Conservation (phyloP, 2,329 filamentous ascomycete species). For the Penicillium hordei region DNA sequence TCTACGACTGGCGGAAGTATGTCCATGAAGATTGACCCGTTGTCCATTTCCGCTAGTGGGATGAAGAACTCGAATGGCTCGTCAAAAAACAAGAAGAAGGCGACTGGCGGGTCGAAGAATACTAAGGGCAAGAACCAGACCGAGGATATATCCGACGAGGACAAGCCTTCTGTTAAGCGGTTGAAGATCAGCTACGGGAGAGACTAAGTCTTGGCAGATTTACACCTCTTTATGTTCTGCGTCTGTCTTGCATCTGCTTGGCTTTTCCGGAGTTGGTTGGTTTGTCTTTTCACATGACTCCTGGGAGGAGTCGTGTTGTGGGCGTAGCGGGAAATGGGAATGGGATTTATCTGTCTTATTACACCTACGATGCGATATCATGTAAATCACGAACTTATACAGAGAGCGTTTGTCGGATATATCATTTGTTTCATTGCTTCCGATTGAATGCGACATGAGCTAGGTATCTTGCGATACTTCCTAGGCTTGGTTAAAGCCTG, state of each 20-base stretch:
- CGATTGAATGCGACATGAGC: not conserved
- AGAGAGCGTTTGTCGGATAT: constrained; percentile 4
- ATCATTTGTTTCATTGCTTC: not conserved
- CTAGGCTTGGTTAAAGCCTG: no score
- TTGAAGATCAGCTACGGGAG: constrained; percentile 49
- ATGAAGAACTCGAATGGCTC: constrained; percentile 27
- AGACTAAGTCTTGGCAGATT: constrained; percentile 30
- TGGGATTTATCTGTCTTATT: not conserved
- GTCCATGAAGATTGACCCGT: constrained; percentile 26
- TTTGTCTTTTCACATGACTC: constrained; percentile 1
- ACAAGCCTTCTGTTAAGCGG: constrained; percentile 44
- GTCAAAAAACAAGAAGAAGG: constrained; percentile 47
- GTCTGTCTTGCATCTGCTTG: constrained; percentile 3
- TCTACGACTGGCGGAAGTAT: constrained; percentile 34
- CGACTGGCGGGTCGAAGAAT: constrained; percentile 30
- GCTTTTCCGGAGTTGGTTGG: constrained; percentile 14
- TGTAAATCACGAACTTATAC: constrained; percentile 14
- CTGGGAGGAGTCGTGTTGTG: constrained; percentile 2
- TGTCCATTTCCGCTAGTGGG: constrained; percentile 5
- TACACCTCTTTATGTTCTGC: not conserved
- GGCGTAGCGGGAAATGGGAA: constrained; percentile 7
- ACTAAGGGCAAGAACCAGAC: constrained; percentile 32
- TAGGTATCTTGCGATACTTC: not conserved
- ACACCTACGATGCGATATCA: constrained; percentile 8
- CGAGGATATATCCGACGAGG: constrained; percentile 35